Conservation (phyloP, 352 stramenopile species). For the Plasmopara viticola region DNA sequence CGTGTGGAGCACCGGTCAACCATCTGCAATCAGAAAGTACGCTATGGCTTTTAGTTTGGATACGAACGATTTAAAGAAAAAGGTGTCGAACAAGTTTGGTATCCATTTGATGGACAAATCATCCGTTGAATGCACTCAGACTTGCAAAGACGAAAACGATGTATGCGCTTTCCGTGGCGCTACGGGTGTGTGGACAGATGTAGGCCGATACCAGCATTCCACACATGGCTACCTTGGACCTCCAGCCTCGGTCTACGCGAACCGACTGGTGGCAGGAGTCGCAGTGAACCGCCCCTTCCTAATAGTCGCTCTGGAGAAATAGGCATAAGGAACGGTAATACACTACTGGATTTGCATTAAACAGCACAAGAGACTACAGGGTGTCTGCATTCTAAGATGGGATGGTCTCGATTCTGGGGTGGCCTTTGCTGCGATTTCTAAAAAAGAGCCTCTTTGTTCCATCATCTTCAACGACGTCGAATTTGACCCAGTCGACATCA, state of each 20-base stretch:
- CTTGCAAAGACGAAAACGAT: background rate
- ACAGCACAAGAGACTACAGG: too few species aligned
- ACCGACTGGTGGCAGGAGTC: too few species aligned
- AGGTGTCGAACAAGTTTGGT: background rate
- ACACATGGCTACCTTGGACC: too few species aligned
- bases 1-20: background rate
- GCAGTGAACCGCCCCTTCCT: too few species aligned
- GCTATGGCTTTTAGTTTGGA: background rate
- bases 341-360: too few species aligned
- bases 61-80: background rate
- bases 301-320: too few species aligned
- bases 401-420: background rate
- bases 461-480: background rate
- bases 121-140: background rate
- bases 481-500: background rate
- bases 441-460: background rate
- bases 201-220: too few species aligned
- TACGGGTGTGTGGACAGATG: too few species aligned
- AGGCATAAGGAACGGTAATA: too few species aligned
- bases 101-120: background rate
- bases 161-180: background rate
- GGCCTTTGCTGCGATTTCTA: background rate
- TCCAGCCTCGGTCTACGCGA: too few species aligned
- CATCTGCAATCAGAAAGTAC: background rate
- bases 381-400: background rate